A percentile compares a stretch with the other conserved stretches of the same genome.
phyloP scores from a whole-genome alignment of 768 basidiomycete genomes.

The Lyophyllum atratum region DNA sequence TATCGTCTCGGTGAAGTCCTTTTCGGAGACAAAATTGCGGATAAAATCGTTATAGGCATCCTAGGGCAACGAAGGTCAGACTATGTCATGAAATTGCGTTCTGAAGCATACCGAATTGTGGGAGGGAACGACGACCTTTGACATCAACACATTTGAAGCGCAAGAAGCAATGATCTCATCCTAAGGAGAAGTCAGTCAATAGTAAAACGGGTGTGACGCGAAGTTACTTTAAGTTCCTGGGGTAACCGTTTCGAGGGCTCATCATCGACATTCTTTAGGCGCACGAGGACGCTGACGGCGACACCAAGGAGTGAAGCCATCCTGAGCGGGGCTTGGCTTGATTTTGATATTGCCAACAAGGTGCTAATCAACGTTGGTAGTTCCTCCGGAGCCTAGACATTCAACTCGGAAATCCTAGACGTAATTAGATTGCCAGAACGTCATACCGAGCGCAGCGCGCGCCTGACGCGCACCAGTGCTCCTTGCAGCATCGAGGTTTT shows the following conservation, averaged over 20 bases:
- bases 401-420: not conserved
- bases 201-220: not conserved
- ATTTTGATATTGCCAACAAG: slow-evolving; percentile 52
- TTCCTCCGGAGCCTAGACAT: slow-evolving; percentile 36
- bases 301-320: slow-evolving; percentile 62
- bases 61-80: slow-evolving; percentile 29
- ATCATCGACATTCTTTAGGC: slow-evolving; percentile 59
- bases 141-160: slow-evolving; percentile 60
- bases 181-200: slow-evolving; percentile 32
- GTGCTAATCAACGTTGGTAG: slow-evolving; percentile 54
- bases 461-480: slow-evolving; percentile 58
- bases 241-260: slow-evolving; percentile 43
- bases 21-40: slow-evolving; percentile 44
- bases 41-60: slow-evolving; percentile 66
- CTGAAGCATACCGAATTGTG: slow-evolving; percentile 56
- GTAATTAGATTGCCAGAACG: not conserved
- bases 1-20: slow-evolving; percentile 54
- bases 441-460: slow-evolving; percentile 69
- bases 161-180: slow-evolving; percentile 62
- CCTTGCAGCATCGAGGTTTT: slow-evolving; percentile 65
- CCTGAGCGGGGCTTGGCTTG: slow-evolving; percentile 40
- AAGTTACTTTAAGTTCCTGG: slow-evolving; percentile 46
- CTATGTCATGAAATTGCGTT: not conserved
- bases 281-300: slow-evolving; percentile 68
- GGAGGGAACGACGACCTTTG: slow-evolving; percentile 59